These are phyloP conservation scores for Fusarium transvaalense DNA, from an alignment of 2,329 filamentous ascomycete species.

Conservation along the genomic window DNA sequence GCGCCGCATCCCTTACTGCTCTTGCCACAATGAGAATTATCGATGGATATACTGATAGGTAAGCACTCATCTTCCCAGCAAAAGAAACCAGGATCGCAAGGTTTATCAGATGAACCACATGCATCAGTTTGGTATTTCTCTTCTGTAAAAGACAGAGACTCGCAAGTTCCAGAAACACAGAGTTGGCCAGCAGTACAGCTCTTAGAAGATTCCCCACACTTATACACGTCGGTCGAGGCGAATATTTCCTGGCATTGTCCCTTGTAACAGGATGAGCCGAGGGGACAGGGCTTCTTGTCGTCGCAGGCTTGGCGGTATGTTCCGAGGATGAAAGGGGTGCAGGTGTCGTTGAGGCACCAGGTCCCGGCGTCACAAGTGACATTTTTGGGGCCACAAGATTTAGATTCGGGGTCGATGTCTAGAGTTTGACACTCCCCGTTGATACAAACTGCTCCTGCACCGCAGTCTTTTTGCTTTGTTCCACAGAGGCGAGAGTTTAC, in stretches of 20 bases:
- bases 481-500: constrained; percentile 24
- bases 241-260: constrained; percentile 29
- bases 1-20: constrained; percentile 8
- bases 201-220: constrained; percentile 14
- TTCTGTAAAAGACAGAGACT: constrained; percentile 11
- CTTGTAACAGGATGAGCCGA: constrained; percentile 13
- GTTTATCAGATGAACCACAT: constrained; percentile 12
- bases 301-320: constrained; percentile 33
- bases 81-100: constrained; percentile 21
- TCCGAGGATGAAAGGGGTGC: constrained; percentile 35
- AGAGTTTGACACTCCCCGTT: constrained; percentile 27
- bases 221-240: constrained; percentile 25
- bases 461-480: neutral
- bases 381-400: constrained; percentile 21
- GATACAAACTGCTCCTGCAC: constrained; percentile 30
- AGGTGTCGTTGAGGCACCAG: constrained; percentile 35
- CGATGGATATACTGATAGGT: constrained; percentile 20
- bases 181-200: constrained; percentile 31
- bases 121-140: neutral
- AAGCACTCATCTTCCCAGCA: constrained; percentile 14
- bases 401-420: constrained; percentile 28
- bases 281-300: constrained; percentile 12
- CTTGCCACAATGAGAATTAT: constrained; percentile 25
- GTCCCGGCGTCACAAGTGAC: constrained; percentile 30
- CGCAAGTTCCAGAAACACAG: constrained; percentile 27